Evolutionary conservation across 2,329 filamentous ascomycete species (phyloP), one percentile per base, ranked within the genome.

Genomic region (Diplodia mutila): DNA sequence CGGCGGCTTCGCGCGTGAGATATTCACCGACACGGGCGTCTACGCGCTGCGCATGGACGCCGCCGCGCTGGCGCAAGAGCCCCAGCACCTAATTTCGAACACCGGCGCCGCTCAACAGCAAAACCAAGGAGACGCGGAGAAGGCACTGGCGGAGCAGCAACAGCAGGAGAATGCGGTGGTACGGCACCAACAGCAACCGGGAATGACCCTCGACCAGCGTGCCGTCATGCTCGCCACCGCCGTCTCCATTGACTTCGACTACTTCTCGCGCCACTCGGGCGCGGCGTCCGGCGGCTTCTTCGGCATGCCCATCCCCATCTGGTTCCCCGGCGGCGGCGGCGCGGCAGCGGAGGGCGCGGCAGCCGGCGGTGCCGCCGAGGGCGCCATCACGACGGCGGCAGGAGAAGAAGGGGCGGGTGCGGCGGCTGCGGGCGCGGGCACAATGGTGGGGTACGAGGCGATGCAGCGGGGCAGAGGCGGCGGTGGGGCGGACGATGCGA

Each of bases 201-300:
- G 85, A 3, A 88, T 90, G 87, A 89, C 87, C 1, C 81, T 90
- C 2, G 88, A 90, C 72, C 87, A 90, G 74, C 82, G 88, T 65
- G 88, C 88, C 2, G 83, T 89, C 29, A 89, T 90, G 87, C 81
- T 90, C 9, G 87, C 88, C 11, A 89, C 87, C 0, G 88, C 88
- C 7, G 87, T 90, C 14, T 87, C 82, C 67, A 83, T 90, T 55
- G 88, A 90, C 72, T 90, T 89, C 69, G 88, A 90, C 73, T 90
- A 90, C 76, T 90, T 90, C 78, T 89, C 86, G 68, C 81, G 87
- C 1, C 86, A 89, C 69, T 87, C 85, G 65, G 75, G 79, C 21
- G 81, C 81, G 11, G 78, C 68, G 29, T 32, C 29, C 18, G 77
- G 82, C 18, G 75, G 83, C 52, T 80, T 84, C 42, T n/a, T n/a